A percentile compares a stretch with the other conserved stretches of the same genome.
Conservation (phyloP, 192 early-diverging fungal species). For the Glomus cerebriforme region DNA sequence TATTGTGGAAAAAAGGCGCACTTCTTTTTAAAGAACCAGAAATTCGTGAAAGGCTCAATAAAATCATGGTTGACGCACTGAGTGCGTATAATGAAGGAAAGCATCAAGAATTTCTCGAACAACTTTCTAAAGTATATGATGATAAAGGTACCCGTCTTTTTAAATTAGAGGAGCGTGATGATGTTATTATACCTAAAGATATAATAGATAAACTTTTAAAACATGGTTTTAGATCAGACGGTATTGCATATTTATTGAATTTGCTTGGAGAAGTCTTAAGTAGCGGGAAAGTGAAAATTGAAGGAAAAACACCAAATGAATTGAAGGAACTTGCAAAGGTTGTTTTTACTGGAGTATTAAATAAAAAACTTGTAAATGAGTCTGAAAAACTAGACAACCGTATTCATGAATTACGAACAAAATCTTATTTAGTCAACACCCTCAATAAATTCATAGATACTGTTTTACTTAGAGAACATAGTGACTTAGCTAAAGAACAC, state of each 20-base stretch:
- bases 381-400: not conserved
- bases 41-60: not conserved
- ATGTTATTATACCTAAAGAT: not conserved
- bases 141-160: not conserved
- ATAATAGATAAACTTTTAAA: not conserved
- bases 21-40: not conserved
- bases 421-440: no score
- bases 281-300: not conserved
- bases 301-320: not conserved
- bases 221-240: slow-evolving; percentile 2
- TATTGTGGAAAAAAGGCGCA: not conserved
- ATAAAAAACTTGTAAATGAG: not conserved
- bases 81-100: not conserved
- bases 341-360: not conserved
- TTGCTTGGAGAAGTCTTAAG: slow-evolving; percentile 4
- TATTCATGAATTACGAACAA: not conserved
- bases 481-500: not conserved
- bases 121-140: not conserved
- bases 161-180: not conserved
- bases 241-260: slow-evolving; percentile 6
- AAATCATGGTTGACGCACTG: not conserved
- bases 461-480: not conserved
- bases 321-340: not conserved
- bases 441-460: not conserved
- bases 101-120: not conserved